Conservation (phyloP, 2,329 filamentous ascomycete species). For the Zymoseptoria tritici region DNA sequence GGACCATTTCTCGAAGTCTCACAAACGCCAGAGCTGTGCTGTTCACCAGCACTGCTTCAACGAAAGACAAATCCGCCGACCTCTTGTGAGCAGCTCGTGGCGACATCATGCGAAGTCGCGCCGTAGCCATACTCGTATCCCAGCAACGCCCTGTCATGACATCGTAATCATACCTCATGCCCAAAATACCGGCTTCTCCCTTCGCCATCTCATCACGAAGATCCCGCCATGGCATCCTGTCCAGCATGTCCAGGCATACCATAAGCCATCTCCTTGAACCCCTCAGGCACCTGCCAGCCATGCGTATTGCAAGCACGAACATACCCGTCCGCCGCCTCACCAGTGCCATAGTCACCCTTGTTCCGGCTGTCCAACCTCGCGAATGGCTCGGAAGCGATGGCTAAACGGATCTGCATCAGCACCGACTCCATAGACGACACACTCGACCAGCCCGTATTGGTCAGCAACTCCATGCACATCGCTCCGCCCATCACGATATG, state of each 20-base stretch:
- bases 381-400: slow-evolving; percentile 65
- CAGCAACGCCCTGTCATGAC: background rate
- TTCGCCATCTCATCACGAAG: background rate
- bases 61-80: background rate
- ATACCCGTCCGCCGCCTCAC: slow-evolving; percentile 68
- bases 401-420: slow-evolving; percentile 71
- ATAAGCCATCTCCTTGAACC: slow-evolving; percentile 47
- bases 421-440: slow-evolving; percentile 69
- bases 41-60: background rate
- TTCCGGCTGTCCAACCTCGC: slow-evolving; percentile 54
- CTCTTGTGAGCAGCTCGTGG: background rate
- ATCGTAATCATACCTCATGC: background rate
- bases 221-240: background rate
- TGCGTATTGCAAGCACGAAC: slow-evolving; percentile 59
- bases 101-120: background rate
- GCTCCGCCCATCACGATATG: slow-evolving; percentile 80
- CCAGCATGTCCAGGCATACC: background rate
- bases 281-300: slow-evolving; percentile 64
- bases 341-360: slow-evolving; percentile 49
- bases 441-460: slow-evolving; percentile 73
- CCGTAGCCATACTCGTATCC: background rate
- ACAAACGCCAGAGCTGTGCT: background rate
- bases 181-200: too few species aligned
- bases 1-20: too few species aligned
- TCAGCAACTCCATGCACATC: slow-evolving; percentile 69